Percentiles rank a stretch among this genome's conserved stretches.
phyloP scores from a whole-genome alignment of 2,329 filamentous ascomycete species.

The Paraphaeosphaeria sporulosa region DNA sequence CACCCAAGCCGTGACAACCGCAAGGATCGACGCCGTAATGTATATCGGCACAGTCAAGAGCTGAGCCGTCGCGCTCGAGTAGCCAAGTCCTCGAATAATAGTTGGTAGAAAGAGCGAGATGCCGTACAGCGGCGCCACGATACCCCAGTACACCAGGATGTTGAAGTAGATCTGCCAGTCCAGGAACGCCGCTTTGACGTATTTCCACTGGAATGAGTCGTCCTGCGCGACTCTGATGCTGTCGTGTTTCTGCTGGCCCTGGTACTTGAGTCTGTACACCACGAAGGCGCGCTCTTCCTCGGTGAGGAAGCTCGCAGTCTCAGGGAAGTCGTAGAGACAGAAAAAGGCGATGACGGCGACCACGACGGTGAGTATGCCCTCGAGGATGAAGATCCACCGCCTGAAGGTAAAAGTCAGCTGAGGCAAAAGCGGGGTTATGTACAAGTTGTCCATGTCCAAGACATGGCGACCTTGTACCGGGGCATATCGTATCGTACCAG shows the following conservation, averaged over 20 bases:
- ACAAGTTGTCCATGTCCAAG: too few relatives aligned
- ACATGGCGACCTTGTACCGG: too few relatives aligned
- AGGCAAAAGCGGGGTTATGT: too few relatives aligned
- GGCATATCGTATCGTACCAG: conserved; percentile 18
- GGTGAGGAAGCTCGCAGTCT: conserved; percentile 65
- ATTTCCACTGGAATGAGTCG: conserved; percentile 72
- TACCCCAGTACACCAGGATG: conserved; percentile 69
- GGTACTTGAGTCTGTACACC: conserved; percentile 65
- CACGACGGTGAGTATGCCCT: conserved; percentile 46
- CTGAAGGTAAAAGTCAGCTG: too few relatives aligned
- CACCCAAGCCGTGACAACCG: conserved; percentile 40
- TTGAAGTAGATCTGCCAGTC: conserved; percentile 60
- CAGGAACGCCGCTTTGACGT: conserved; percentile 53
- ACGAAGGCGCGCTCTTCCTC: conserved; percentile 64
- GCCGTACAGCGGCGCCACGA: conserved; percentile 51
- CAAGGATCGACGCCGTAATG: conserved; percentile 45
- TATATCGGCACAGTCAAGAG: conserved; percentile 56
- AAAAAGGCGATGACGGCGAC: conserved; percentile 51
- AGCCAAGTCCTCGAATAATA: conserved; percentile 52
- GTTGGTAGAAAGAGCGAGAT: conserved; percentile 57
- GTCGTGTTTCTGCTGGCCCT: conserved; percentile 58
- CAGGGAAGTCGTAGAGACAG: conserved; percentile 70
- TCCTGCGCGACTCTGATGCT: conserved; percentile 73
- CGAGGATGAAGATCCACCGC: conserved; percentile 48
- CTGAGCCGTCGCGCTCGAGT: conserved; percentile 50